phyloP scores from a whole-genome alignment of 805 yeast genomes.

The Tetrapisispora taiwanensis region DNA sequence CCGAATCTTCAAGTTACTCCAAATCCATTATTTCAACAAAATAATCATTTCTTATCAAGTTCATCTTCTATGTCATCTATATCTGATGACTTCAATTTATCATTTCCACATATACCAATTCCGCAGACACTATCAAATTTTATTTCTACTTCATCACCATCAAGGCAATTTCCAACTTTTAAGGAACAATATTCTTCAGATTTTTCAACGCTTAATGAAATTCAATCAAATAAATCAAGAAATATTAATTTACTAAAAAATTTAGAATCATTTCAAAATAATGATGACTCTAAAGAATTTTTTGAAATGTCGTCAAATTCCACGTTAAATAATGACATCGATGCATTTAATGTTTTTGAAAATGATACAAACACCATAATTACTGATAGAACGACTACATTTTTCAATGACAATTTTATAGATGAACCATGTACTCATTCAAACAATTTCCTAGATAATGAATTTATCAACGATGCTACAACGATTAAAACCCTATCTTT shows the following conservation, averaged over 20 bases:
- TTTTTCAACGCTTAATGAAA: neutral
- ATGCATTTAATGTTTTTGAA: neutral
- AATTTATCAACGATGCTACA: neutral
- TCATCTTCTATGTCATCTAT: conserved; percentile 1
- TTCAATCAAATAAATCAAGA: neutral
- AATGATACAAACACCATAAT: neutral
- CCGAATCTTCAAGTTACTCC: neutral
- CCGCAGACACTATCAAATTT: neutral
- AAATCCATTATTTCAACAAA: neutral
- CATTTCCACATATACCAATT: neutral
- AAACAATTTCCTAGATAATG: neutral
- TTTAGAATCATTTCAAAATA: neutral
- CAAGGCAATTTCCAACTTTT: neutral
- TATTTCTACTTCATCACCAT: neutral
- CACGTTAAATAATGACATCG: neutral
- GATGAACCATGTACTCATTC: neutral
- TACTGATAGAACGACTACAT: neutral
- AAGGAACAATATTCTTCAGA: neutral
- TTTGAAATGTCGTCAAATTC: neutral
- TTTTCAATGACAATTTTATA: neutral
- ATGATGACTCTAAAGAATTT: neutral
- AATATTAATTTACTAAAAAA: neutral
- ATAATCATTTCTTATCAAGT: neutral
- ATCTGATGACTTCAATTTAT: neutral
- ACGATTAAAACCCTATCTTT: neutral